Percentiles rank a stretch among this genome's conserved stretches.
phyloP scores from a whole-genome alignment of 2,329 filamentous ascomycete species.

The Cladosporium sp. region DNA sequence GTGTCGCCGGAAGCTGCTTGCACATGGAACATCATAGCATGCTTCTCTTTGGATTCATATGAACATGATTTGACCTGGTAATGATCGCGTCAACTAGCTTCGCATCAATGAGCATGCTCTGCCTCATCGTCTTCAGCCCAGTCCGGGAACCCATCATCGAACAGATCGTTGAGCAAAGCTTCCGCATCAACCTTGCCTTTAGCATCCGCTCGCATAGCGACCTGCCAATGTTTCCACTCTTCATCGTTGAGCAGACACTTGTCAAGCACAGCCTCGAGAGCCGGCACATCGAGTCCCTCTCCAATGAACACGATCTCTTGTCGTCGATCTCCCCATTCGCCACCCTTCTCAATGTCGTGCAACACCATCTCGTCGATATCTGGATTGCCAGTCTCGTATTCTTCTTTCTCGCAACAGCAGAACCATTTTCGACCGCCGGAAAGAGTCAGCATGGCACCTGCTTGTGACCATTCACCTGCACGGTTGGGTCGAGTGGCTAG shows the following conservation, averaged over 20 bases:
- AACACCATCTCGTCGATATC: slow-evolving; percentile 47
- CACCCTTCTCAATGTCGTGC: slow-evolving; percentile 45
- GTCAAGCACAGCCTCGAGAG: slow-evolving; percentile 54
- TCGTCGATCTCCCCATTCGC: slow-evolving; percentile 62
- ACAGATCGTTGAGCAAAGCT: slow-evolving; percentile 39
- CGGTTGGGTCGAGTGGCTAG: slow-evolving; percentile 55
- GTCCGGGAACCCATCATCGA: slow-evolving; percentile 30
- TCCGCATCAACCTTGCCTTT: slow-evolving; percentile 29
- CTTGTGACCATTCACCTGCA: slow-evolving; percentile 60
- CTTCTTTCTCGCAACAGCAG: slow-evolving; percentile 52
- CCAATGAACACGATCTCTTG: slow-evolving; percentile 74
- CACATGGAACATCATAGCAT: too few species aligned
- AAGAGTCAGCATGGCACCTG: slow-evolving; percentile 61
- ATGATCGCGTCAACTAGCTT: too few species aligned
- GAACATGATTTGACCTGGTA: too few species aligned
- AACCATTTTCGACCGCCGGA: slow-evolving; percentile 57
- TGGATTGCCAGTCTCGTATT: slow-evolving; percentile 46
- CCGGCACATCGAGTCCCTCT: slow-evolving; percentile 54
- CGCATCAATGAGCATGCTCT: not conserved
- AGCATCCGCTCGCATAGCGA: slow-evolving; percentile 31
- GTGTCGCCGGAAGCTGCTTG: not conserved
- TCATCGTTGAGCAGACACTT: slow-evolving; percentile 57
- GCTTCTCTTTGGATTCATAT: too few species aligned
- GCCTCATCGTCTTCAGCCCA: slow-evolving; percentile 22
- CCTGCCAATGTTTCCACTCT: slow-evolving; percentile 47